Base-by-base conservation (phyloP, 1,284 basidiomycete species). In the Peniophora sp. region DNA sequence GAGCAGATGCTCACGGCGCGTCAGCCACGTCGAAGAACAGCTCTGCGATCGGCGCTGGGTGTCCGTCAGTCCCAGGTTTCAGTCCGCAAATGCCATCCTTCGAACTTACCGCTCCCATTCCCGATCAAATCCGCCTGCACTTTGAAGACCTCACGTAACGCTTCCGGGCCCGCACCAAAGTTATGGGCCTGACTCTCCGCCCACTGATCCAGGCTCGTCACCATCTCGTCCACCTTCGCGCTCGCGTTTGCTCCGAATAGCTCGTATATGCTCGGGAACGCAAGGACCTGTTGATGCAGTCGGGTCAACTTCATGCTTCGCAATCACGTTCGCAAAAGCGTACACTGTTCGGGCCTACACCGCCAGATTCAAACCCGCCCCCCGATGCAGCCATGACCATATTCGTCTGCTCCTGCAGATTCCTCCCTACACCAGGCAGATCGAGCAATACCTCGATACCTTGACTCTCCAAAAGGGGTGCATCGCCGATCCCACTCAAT, bases 391-490 rank as follows among this genome's bases (percentile, higher is more conserved):
- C 73, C 23, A 72, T 60, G 5, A 66, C 63, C 57, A 65, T 73
- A 66, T 70, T 69, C 6, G 71, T 69, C 68, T 76, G 73, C 55
- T 75, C 74, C 56, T 75, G 73, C 19, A 77, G 63, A 57, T 76
- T 77, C 56, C 61, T 66, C 5, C 73, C 73, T 9, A 75, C 74
- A 2, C 67, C 70, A 54, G 65, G 64, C 10, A 75, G 61, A 49
- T 71, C 59, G 36, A 72, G 57, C 2, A 64, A 53, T 2, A 68
- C 65, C 3, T 51, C 56, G 53, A 77, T 72, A 0, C 70, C 71
- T 16, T 75, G 65, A 1, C 67, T 60, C 1, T 53, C 58, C 1
- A 75, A 67, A 14, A 71, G 41, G n/a, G 57, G 52, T 0, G 69
- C 61, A 56, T 74, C 72, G 1, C 74, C 74, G 50, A 75, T 67